Base-by-base conservation (phyloP, 1,284 basidiomycete genomes). In the Ustilago crameri region DNA sequence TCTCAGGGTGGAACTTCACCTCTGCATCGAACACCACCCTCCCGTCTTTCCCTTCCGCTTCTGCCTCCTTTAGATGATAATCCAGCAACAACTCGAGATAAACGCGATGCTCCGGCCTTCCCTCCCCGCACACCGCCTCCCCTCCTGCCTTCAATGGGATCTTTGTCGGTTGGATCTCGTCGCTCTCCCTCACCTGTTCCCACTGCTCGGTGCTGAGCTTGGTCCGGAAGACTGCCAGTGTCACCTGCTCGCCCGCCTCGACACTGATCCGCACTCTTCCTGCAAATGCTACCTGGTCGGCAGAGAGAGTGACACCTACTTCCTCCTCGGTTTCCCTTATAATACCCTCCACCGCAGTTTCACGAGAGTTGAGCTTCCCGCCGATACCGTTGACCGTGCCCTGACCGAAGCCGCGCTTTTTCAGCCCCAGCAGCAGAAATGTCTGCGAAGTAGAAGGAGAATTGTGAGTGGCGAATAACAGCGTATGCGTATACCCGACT, bases 321-420 rank as follows among this genome's bases (percentile, higher is more conserved):
- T 70, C 66, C 18, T 70, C 66, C 0, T 8, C 23, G 1, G 55
- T 49, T 44, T 70, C 66, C 2, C 66, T 34, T 3, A 70, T 3
- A 17, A 59, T 55, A 12, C 30, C 59, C 7, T 44, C 2, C 3
- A 18, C 40, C 0, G 50, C 17, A 40, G 66, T 41, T 40, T 63
- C 66, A 12, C 9, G 3, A 12, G 47, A 20, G 3, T 15, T 9
- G 7, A 62, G 1, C 20, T 71, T 71, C 4, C 68, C 68, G 1
- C 68, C 68, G 17, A 71, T 34, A 0, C 62, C 68, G 18, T 65
- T 65, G 46, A 30, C 41, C 4, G 42, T 42, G 15, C 45, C 42
- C 3, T 23, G n/a, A 9, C 47, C 68, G 15, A 71, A 71, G 1
- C 58, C 62, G 1, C 61, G 53, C 9, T 20, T 27, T 7, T 69